Conservation (phyloP, 495 filamentous ascomycete genomes). For the Aspergillus campestris region DNA sequence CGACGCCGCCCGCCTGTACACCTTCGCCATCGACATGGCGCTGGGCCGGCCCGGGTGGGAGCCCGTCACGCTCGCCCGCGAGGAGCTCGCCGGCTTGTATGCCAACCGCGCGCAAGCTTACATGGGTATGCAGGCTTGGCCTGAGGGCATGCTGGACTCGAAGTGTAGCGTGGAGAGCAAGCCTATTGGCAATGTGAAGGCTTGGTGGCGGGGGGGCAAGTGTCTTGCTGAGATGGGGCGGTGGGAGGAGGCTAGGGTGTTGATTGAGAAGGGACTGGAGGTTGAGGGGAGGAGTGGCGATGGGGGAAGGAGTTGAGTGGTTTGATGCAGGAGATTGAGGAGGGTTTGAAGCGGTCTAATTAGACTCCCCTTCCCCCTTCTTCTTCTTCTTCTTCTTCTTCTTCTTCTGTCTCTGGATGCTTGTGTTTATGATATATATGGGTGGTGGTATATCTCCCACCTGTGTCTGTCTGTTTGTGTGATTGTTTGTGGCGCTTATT, state of each 20-base stretch:
- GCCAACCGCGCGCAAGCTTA: conserved; percentile 85
- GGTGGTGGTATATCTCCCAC: too few relatives aligned
- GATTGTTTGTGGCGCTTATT: too few relatives aligned
- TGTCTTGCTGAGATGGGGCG: conserved; percentile 87
- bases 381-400: too few relatives aligned
- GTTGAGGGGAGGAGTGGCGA: conserved; percentile 68
- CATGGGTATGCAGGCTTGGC: conserved; percentile 71
- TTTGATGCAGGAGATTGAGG: conserved; percentile 63
- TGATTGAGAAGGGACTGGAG: conserved; percentile 67
- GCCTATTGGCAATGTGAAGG: conserved; percentile 80
- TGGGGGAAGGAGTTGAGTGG: conserved; percentile 50
- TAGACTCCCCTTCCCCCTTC: not conserved
- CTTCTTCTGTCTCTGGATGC: too few relatives aligned
- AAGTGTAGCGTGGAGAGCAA: conserved; percentile 85
- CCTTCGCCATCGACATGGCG: conserved; percentile 80
- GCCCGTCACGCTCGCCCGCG: conserved; percentile 66
- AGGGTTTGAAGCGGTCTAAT: conserved; percentile 21
- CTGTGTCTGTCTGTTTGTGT: too few relatives aligned
- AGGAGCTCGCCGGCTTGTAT: conserved; percentile 73
- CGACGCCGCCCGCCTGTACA: conserved; percentile 76
- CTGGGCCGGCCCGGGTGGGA: conserved; percentile 78
- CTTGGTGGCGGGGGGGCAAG: conserved; percentile 79
- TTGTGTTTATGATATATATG: too few relatives aligned
- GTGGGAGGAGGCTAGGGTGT: conserved; percentile 69
- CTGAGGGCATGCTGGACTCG: conserved; percentile 76